Conservation (phyloP, 192 early-diverging fungal species). For the Podila minutissima region DNA sequence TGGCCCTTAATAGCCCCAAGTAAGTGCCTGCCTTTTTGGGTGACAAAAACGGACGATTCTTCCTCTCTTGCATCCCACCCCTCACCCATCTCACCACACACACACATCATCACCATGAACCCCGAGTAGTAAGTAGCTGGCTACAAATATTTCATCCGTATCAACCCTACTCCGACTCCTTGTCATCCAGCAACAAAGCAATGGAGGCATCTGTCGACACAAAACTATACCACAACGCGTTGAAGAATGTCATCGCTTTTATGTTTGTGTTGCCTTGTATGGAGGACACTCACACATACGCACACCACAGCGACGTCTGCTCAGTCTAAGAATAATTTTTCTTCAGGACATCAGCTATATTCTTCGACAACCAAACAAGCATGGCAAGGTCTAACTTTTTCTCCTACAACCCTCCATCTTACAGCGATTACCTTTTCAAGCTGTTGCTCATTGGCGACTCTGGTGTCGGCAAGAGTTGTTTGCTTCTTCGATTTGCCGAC, state of each 20-base stretch:
- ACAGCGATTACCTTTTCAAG: slow-evolving; percentile 99
- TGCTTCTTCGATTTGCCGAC: slow-evolving; percentile 97
- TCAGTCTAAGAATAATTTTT: too few relatives aligned
- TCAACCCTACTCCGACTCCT: too few relatives aligned
- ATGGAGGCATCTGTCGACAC: too few relatives aligned
- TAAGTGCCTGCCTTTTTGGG: too few relatives aligned
- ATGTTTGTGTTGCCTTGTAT: too few relatives aligned
- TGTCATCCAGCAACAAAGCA: too few relatives aligned
- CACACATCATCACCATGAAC: slow-evolving; percentile 37
- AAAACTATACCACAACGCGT: too few relatives aligned
- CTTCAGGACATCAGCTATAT: too few relatives aligned
- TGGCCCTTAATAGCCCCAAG: too few relatives aligned
- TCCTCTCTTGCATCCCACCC: not conserved
- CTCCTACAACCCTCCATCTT: not conserved
- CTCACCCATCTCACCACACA: not conserved
- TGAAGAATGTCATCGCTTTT: too few relatives aligned
- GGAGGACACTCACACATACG: too few relatives aligned
- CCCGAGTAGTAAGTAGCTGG: slow-evolving; percentile 55
- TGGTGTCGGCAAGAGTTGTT: slow-evolving; percentile 97
- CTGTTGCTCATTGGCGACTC: slow-evolving; percentile 98
- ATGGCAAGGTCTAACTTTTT: not conserved
- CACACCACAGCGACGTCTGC: too few relatives aligned
- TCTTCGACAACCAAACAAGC: not conserved
- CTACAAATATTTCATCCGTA: not conserved
- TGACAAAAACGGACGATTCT: not conserved